These are phyloP conservation scores for Castanopsis chinensis DNA, from an alignment of 306 rosid genomes.

Conservation along the genomic window DNA sequence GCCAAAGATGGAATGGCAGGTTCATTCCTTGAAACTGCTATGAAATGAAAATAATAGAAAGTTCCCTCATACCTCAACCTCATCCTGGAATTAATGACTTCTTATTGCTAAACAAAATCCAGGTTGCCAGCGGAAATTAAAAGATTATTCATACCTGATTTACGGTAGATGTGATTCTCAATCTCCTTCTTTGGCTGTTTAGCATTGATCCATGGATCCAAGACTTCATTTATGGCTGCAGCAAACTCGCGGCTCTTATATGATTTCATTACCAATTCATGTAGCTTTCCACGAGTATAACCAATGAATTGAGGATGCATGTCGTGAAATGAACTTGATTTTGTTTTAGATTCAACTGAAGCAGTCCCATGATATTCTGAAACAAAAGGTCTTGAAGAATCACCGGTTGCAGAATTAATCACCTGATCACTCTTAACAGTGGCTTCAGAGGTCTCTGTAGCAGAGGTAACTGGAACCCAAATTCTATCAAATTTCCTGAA, in stretches of 20 bases:
- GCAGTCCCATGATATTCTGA: slow-evolving; percentile 34
- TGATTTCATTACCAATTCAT: slow-evolving; percentile 91
- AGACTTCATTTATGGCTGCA: slow-evolving; percentile 89
- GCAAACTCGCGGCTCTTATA: slow-evolving; percentile 95
- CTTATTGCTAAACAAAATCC: background rate
- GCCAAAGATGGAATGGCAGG: background rate
- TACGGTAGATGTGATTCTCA: slow-evolving; percentile 80
- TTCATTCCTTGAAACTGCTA: background rate
- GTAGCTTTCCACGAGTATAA: slow-evolving; percentile 84
- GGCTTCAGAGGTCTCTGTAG: slow-evolving; percentile 55
- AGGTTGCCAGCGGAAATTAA: background rate
- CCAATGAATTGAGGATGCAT: slow-evolving; percentile 87
- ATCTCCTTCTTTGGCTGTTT: slow-evolving; percentile 91
- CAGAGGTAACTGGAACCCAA: slow-evolving; percentile 87
- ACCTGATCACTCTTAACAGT: slow-evolving; percentile 33
- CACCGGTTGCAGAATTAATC: slow-evolving; percentile 40
- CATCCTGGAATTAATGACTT: background rate
- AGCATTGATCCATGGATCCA: slow-evolving; percentile 97
- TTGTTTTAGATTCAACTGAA: slow-evolving; percentile 21
- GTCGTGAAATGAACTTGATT: slow-evolving; percentile 42
- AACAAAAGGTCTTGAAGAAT: slow-evolving; percentile 34
- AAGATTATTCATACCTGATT: slow-evolving; percentile 57
- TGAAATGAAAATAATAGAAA: background rate
- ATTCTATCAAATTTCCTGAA: slow-evolving; percentile 82
- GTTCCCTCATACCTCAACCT: background rate